Percentiles rank a stretch among this genome's conserved stretches.
Evolutionary conservation across 2,329 filamentous ascomycete genomes (phyloP).

Genomic region (Madurella mycetomatis): DNA sequence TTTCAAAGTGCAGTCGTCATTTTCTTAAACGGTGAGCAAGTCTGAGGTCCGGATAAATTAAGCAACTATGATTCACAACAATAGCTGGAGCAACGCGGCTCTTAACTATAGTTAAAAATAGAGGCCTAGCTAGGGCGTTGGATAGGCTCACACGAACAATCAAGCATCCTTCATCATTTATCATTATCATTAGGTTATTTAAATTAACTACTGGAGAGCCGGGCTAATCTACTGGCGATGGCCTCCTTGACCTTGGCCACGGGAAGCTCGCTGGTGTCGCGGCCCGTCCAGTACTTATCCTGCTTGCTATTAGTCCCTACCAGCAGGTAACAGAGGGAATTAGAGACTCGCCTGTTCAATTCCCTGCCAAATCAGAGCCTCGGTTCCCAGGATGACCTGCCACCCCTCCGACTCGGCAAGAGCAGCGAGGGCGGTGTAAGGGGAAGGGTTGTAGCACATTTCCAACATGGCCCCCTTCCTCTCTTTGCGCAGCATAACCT

Average conservation of each 20-base stretch:
- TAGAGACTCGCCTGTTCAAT: conserved; percentile 52
- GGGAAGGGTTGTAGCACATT: conserved; percentile 78
- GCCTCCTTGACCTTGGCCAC: conserved; percentile 54
- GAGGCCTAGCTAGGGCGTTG: too few species aligned
- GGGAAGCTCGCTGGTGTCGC: conserved; percentile 53
- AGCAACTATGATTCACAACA: too few species aligned
- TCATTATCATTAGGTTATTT: too few species aligned
- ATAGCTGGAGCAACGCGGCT: too few species aligned
- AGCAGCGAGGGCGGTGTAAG: conserved; percentile 62
- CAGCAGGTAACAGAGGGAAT: neutral
- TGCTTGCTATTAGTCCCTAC: conserved; percentile 12
- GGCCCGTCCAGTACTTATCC: conserved; percentile 61
- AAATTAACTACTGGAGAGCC: conserved; percentile 30
- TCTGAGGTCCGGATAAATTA: too few species aligned
- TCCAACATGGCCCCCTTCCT: conserved; percentile 67
- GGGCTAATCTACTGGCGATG: conserved; percentile 41
- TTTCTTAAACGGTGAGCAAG: too few species aligned
- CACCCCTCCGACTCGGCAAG: conserved; percentile 60
- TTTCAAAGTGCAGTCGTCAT: too few species aligned
- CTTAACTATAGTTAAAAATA: too few species aligned
- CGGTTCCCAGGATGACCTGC: conserved; percentile 71
- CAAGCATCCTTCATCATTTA: too few species aligned
- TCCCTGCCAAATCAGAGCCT: conserved; percentile 74
- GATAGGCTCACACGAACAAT: too few species aligned
- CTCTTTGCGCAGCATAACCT: conserved; percentile 42